Conservation (phyloP, 2,329 filamentous ascomycete genomes). For the Aureobasidium pullulans region DNA sequence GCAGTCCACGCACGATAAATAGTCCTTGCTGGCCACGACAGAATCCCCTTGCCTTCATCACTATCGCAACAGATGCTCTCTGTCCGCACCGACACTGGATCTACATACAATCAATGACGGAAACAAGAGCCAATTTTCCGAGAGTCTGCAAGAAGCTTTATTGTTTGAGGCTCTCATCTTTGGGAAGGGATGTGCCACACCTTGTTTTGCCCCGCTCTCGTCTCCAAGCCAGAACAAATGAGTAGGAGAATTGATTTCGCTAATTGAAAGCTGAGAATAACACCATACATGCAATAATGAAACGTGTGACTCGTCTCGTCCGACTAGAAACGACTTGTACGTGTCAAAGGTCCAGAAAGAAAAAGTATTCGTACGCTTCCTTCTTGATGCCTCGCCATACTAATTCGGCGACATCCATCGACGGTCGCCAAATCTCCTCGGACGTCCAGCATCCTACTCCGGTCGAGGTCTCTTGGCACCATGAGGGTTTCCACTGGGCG, state of each 20-base stretch:
- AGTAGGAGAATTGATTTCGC: background rate
- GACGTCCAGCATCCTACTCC: constrained; percentile 9
- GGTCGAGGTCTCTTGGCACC: constrained; percentile 17
- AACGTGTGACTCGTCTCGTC: background rate
- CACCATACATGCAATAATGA: background rate
- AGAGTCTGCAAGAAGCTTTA: background rate
- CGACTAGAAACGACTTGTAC: background rate
- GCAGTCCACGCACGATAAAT: background rate
- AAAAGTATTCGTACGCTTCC: background rate
- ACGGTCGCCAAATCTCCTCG: background rate
- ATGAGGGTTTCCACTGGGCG: constrained; percentile 14
- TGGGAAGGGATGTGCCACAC: background rate
- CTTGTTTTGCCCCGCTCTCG: background rate
- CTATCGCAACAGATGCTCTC: background rate
- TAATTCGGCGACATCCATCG: too few species aligned
- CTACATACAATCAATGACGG: background rate
- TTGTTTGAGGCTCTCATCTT: background rate
- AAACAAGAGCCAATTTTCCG: background rate
- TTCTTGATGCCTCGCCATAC: too few species aligned
- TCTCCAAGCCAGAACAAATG: background rate
- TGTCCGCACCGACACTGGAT: background rate
- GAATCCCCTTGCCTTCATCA: background rate
- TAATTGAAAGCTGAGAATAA: background rate
- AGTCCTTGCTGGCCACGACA: background rate
- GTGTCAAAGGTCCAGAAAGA: too few species aligned